Conservation (phyloP, 768 basidiomycete species). For the Lentinula raphanica region DNA sequence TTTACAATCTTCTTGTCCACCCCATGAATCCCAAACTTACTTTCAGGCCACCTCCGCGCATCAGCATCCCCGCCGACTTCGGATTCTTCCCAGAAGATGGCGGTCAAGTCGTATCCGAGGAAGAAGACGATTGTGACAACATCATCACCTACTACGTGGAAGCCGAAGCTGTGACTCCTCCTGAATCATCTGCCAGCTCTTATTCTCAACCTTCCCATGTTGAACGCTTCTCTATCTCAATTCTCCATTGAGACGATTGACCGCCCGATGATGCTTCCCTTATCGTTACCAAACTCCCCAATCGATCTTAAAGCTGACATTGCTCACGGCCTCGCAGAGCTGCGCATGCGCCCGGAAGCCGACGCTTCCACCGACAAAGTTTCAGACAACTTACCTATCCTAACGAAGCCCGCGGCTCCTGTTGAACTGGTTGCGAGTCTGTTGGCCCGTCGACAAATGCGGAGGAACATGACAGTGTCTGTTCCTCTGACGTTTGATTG, state of each 20-base stretch:
- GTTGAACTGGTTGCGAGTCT: background rate
- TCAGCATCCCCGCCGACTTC: conserved; percentile 41
- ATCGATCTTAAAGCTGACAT: conserved; percentile 38
- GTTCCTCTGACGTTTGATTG: background rate
- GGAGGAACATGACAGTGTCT: background rate
- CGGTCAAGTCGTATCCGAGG: conserved; percentile 15
- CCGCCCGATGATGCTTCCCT: conserved; percentile 30
- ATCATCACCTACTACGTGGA: conserved; percentile 28
- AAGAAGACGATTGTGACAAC: conserved; percentile 26
- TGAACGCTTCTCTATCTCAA: conserved; percentile 17
- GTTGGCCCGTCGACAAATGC: background rate
- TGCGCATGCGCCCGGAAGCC: conserved; percentile 15
- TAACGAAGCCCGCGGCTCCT: background rate
- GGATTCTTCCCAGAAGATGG: conserved; percentile 21
- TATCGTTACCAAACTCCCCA: conserved; percentile 37
- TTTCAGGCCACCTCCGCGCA: conserved; percentile 50
- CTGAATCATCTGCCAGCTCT: conserved; percentile 22
- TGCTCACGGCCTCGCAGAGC: conserved; percentile 28
- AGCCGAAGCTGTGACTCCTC: conserved; percentile 19
- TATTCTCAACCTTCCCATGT: conserved; percentile 30
- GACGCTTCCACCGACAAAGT: background rate
- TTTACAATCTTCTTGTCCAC: background rate
- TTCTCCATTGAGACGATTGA: conserved; percentile 32
- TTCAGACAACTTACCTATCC: background rate
- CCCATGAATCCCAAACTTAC: conserved; percentile 11